Evolutionary conservation across 352 stramenopile species (phyloP).

Genomic region (Pseudoperonospora humuli): DNA sequence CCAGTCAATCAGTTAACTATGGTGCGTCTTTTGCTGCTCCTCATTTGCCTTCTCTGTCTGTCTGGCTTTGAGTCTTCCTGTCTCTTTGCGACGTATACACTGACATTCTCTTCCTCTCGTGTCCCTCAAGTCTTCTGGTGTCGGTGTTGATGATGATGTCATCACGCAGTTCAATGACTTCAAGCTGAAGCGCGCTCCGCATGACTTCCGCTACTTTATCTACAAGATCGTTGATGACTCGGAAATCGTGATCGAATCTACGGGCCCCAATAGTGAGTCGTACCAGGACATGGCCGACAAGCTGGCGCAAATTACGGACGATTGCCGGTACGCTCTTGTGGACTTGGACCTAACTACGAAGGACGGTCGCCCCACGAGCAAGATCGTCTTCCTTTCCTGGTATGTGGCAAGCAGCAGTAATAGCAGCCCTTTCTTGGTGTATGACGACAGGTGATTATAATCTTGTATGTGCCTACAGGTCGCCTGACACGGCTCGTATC

Average conservation of each 20-base stretch:
- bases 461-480: slow-evolving; percentile 31
- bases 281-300: slow-evolving; percentile 87
- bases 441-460: neutral
- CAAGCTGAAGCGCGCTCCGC: slow-evolving; percentile 89
- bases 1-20: slow-evolving; percentile 16
- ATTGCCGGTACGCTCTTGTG: slow-evolving; percentile 86
- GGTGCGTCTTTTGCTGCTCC: slow-evolving; percentile 10
- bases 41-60: neutral
- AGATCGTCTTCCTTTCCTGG: slow-evolving; percentile 91
- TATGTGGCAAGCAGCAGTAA: slow-evolving; percentile 13
- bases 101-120: neutral
- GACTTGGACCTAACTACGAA: slow-evolving; percentile 87
- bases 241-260: slow-evolving; percentile 91
- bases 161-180: slow-evolving; percentile 92
- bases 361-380: slow-evolving; percentile 83
- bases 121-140: slow-evolving; percentile 82
- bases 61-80: too few relatives aligned
- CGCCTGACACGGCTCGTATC: slow-evolving; percentile 88
- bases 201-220: slow-evolving; percentile 93
- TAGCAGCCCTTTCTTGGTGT: neutral
- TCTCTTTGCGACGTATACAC: too few relatives aligned
- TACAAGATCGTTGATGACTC: slow-evolving; percentile 92
- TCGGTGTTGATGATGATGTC: slow-evolving; percentile 90
- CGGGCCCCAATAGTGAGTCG: slow-evolving; percentile 59
- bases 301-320: slow-evolving; percentile 60